Percentiles rank a stretch among this genome's conserved stretches.
These are phyloP conservation scores for Calonectria henricotiae DNA, from an alignment of 2,329 filamentous ascomycete species.

Conservation along the genomic window DNA sequence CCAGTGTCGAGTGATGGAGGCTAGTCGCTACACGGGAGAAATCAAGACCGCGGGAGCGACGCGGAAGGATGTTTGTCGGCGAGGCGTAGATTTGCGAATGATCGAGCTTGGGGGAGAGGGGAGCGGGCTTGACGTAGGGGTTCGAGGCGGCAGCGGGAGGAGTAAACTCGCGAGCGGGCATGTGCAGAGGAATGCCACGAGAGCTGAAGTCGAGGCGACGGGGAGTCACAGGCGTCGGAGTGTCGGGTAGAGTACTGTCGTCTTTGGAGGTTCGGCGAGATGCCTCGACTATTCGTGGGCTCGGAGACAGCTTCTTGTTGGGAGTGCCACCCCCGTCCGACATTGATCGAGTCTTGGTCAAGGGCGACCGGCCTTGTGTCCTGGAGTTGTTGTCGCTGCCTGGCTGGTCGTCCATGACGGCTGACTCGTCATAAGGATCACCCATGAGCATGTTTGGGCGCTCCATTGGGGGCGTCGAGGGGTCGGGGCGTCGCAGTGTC, in stretches of 20 bases:
- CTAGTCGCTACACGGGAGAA: conserved; percentile 95
- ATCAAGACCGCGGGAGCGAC: conserved; percentile 91
- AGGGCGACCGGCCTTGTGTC: conserved; percentile 58
- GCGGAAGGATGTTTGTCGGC: conserved; percentile 88
- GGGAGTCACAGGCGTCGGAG: conserved; percentile 77
- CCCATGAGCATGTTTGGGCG: conserved; percentile 40
- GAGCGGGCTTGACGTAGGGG: conserved; percentile 70
- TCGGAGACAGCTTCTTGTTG: conserved; percentile 69
- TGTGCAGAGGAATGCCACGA: conserved; percentile 70
- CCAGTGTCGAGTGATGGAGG: conserved; percentile 94
- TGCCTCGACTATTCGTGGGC: conserved; percentile 72
- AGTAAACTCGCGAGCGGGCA: conserved; percentile 58
- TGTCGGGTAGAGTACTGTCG: conserved; percentile 72
- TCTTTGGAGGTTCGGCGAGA: conserved; percentile 75
- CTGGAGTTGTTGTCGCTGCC: conserved; percentile 34
- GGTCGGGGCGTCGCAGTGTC: conserved; percentile 22
- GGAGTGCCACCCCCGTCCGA: conserved; percentile 76
- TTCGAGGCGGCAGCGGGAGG: conserved; percentile 57
- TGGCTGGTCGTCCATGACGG: conserved; percentile 55
- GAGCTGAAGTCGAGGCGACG: conserved; percentile 76
- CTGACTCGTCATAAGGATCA: conserved; percentile 54
- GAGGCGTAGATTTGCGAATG: conserved; percentile 88
- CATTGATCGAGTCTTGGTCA: conserved; percentile 74
- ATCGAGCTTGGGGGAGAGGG: conserved; percentile 90
- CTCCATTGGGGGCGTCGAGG: conserved; percentile 44